Conservation (phyloP, 805 yeast species). For the Brettanomyces anomalus region DNA sequence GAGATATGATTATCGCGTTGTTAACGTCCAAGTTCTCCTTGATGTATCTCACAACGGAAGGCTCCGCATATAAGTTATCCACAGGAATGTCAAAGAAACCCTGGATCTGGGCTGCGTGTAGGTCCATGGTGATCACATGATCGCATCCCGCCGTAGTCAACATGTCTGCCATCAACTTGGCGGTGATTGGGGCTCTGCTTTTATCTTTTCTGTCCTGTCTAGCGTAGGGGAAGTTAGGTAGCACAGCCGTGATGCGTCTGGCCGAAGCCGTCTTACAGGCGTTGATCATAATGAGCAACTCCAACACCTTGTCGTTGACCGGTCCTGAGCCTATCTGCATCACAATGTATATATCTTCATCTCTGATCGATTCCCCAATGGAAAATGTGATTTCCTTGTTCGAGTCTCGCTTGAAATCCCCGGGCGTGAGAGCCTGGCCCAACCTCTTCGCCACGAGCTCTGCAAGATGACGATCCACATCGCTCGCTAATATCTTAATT, state of each 20-base stretch:
- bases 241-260: conserved; percentile 84
- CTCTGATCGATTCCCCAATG: conserved; percentile 81
- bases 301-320: conserved; percentile 81
- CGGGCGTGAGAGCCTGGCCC: conserved; percentile 53
- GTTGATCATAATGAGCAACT: conserved; percentile 78
- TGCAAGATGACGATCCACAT: conserved; percentile 59
- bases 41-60: conserved; percentile 76
- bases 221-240: conserved; percentile 95
- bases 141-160: conserved; percentile 90
- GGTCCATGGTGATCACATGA: conserved; percentile 93
- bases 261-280: conserved; percentile 97
- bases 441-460: conserved; percentile 53
- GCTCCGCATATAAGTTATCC: conserved; percentile 93
- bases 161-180: conserved; percentile 86
- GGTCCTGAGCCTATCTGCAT: conserved; percentile 74
- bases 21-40: conserved; percentile 48
- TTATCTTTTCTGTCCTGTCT: conserved; percentile 97
- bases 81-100: conserved; percentile 95
- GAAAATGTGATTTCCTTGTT: conserved; percentile 85
- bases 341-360: conserved; percentile 77
- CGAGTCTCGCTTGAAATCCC: conserved; percentile 58
- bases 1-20: conserved; percentile 76
- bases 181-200: conserved; percentile 93
- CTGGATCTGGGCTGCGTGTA: conserved; percentile 96
- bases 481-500: conserved; percentile 59